A percentile compares a stretch with the other conserved stretches of the same genome.
Evolutionary conservation across 2,329 filamentous ascomycete species (phyloP).

Genomic region (Fonsecaea pedrosoi): DNA sequence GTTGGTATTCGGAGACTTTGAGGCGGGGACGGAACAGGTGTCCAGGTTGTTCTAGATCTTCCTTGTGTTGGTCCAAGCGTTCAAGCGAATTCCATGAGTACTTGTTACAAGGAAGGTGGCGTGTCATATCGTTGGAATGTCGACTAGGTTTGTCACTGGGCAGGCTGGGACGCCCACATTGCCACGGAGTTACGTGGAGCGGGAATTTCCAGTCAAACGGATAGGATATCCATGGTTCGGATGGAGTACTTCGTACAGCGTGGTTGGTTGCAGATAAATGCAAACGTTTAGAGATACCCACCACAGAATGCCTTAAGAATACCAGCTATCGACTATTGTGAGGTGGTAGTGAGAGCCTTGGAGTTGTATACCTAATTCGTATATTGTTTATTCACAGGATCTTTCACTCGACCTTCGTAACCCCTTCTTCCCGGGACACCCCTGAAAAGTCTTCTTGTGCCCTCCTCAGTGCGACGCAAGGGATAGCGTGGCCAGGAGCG

Average conservation of each 20-base stretch:
- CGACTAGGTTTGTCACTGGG: not conserved
- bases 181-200: not conserved
- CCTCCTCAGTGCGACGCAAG: not conserved
- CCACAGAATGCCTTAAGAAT: not conserved
- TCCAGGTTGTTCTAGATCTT: constrained; percentile 2
- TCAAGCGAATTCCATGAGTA: constrained; percentile 22
- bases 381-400: too few species aligned
- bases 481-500: not conserved
- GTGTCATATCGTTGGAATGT: not conserved
- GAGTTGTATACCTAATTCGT: not conserved
- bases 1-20: constrained; percentile 38
- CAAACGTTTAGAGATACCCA: not conserved
- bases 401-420: not conserved
- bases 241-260: not conserved
- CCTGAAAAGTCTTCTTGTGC: not conserved
- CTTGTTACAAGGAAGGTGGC: not conserved
- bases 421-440: not conserved
- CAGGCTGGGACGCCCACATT: not conserved
- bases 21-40: constrained; percentile 1
- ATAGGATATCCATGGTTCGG: not conserved
- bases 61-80: constrained; percentile 26
- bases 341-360: not conserved
- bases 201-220: constrained; percentile 5
- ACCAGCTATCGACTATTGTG: not conserved
- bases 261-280: not conserved